These are phyloP conservation scores for Capsicum chinense DNA, from an alignment of 257 asterid species.

Conservation along the genomic window DNA sequence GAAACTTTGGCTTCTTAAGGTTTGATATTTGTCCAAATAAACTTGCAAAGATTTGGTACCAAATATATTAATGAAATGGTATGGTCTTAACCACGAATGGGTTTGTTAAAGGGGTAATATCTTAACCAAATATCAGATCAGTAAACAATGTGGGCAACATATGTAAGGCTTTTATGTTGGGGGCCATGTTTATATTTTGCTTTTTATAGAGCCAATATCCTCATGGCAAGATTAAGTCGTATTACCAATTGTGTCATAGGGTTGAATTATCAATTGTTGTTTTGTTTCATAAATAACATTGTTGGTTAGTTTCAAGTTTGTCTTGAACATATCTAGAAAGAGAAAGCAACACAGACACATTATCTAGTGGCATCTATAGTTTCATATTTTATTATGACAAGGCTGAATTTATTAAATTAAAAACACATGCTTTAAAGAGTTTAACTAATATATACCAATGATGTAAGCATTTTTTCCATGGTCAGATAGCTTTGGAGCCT, in stretches of 20 bases:
- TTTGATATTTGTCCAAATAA: too few relatives aligned
- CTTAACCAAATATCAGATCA: background rate
- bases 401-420: background rate
- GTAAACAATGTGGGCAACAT: slow-evolving; percentile 26
- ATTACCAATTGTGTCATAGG: background rate
- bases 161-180: slow-evolving; percentile 25
- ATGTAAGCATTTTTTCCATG: too few relatives aligned
- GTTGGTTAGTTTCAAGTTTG: background rate
- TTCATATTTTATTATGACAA: background rate
- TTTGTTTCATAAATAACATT: background rate
- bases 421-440: background rate
- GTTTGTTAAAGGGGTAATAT: slow-evolving; percentile 10
- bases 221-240: too few relatives aligned
- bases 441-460: too few relatives aligned
- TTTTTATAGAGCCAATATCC: too few relatives aligned
- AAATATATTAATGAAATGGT: background rate
- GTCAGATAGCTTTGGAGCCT: too few relatives aligned
- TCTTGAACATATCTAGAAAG: background rate
- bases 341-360: background rate
- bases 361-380: background rate
- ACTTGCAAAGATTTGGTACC: too few relatives aligned
- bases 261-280: background rate
- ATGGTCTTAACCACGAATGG: background rate
- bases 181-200: background rate
- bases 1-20: background rate